These are phyloP conservation scores for Chaetomium strumarium DNA, from an alignment of 2,329 filamentous ascomycete species.

Conservation along the genomic window DNA sequence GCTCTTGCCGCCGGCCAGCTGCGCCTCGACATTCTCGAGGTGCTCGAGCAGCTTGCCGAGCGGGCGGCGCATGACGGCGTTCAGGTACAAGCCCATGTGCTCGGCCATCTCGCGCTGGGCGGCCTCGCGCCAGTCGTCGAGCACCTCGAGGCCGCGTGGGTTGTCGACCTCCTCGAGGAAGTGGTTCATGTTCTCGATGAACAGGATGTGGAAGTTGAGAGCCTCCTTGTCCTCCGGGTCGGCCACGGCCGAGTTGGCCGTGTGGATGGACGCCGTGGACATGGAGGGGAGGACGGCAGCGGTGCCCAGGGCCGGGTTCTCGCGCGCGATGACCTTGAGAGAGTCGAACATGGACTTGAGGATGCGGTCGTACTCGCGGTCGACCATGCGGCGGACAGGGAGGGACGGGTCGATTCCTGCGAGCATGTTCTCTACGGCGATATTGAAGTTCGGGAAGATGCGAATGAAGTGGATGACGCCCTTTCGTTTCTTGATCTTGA, in stretches of 20 bases:
- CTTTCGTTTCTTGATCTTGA: constrained; percentile 98
- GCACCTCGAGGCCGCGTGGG: constrained; percentile 62
- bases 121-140: constrained; percentile 76
- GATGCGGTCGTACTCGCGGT: constrained; percentile 81
- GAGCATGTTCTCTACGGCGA: constrained; percentile 79
- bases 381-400: constrained; percentile 68
- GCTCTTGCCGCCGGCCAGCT: constrained; percentile 54
- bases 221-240: constrained; percentile 88
- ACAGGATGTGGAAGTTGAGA: constrained; percentile 91
- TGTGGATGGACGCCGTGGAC: constrained; percentile 28
- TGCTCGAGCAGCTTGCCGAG: constrained; percentile 89
- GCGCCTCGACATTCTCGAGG: constrained; percentile 79
- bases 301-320: constrained; percentile 51
- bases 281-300: constrained; percentile 26
- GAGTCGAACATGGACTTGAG: constrained; percentile 97
- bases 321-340: constrained; percentile 83
- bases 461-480: constrained; percentile 94
- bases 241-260: constrained; percentile 30
- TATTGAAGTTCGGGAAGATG: constrained; percentile 82
- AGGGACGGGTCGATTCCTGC: constrained; percentile 50
- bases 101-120: constrained; percentile 75
- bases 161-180: constrained; percentile 90
- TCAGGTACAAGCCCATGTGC: constrained; percentile 82
- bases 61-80: constrained; percentile 80
- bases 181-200: constrained; percentile 99